Base-by-base conservation (phyloP, 208 protist genomes). In the Trypanosomatidae sp. region DNA sequence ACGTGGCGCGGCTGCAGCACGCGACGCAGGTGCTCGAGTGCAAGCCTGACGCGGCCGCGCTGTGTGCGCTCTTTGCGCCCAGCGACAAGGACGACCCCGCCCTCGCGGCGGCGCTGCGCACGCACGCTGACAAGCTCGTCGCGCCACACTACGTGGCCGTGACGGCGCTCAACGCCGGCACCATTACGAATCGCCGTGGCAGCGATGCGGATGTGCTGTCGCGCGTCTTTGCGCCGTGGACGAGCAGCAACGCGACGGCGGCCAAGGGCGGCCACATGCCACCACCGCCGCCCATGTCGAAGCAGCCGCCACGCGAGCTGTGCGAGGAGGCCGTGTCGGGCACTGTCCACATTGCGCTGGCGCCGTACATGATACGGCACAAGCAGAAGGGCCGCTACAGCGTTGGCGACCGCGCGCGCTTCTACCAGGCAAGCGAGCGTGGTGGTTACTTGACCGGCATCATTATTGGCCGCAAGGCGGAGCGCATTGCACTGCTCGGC, bases 311-410 rank as follows among this genome's bases (percentile, higher is more conserved):
- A n/a, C n/a, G n/a, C n/a, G n/a, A n/a, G n/a, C n/a, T n/a, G n/a
- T 40, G 33, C 0, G 79, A 88, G 61, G 79, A 88, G 48, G 61
- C 70, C 15, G 79, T 88, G 16, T 75, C 79, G 6, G 71, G 73
- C 42, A 61, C 63, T 22, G 41, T 61, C 47, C 43, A 71, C 55
- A 66, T 54, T 21, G 32, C 48, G 10, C 39, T 85, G 30, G 44
- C 57, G 16, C 69, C 69, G 0, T 80, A 80, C 57, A 80, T 69
- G 75, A 58, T 84, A 47, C 67, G 61, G 28, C 27, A 48, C 19
- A 41, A 43, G 7, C 56, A 70, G 53, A 59, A 61, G 3, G 53
- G 54, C 7, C 33, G 56, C 27, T 72, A 61, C 50, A 64, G 57
- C 26, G 74, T 78, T 0, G 74, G 69, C 22, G 74, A 84, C 33